A percentile compares a stretch with the other conserved stretches of the same genome.
Evolutionary conservation across 768 basidiomycete genomes (phyloP).

Genomic region (Mycena filopes): DNA sequence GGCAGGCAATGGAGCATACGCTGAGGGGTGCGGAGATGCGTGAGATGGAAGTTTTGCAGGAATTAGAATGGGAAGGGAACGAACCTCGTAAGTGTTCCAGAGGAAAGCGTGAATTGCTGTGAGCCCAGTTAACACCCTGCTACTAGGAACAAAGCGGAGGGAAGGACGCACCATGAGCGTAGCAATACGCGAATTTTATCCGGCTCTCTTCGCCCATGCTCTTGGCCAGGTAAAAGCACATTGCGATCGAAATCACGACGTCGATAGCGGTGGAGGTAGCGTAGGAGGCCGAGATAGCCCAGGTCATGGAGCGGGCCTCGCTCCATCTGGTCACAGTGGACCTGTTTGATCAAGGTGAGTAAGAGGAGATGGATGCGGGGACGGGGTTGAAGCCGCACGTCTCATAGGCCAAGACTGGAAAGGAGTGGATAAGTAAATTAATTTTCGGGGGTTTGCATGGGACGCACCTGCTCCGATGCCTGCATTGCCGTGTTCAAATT

Average conservation of each 20-base stretch:
- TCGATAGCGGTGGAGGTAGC: constrained; percentile 56
- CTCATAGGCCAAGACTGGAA: constrained; percentile 47
- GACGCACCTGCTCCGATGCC: constrained; percentile 49
- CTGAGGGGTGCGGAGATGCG: constrained; percentile 34
- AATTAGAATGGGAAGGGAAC: no score
- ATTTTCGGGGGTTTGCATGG: no score
- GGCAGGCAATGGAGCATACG: constrained; percentile 55
- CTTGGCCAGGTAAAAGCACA: constrained; percentile 47
- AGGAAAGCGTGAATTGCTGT: constrained; percentile 46
- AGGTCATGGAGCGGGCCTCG: constrained; percentile 46
- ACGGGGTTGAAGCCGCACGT: constrained; percentile 41
- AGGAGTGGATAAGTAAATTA: constrained; percentile 15
- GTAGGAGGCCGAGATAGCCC: constrained; percentile 55
- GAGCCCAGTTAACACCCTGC: neutral
- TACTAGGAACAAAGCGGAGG: neutral
- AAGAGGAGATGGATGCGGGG: neutral
- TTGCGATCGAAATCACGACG: constrained; percentile 50
- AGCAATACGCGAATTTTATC: constrained; percentile 44
- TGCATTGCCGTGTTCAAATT: no score
- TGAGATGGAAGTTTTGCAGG: no score
- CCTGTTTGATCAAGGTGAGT: constrained; percentile 31
- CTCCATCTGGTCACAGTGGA: constrained; percentile 44
- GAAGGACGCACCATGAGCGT: constrained; percentile 39
- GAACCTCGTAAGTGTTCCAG: constrained; percentile 52
- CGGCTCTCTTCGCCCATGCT: constrained; percentile 40